phyloP scores from a whole-genome alignment of 192 early-diverging fungal genomes.

The Phlyctochytrium bullatum region DNA sequence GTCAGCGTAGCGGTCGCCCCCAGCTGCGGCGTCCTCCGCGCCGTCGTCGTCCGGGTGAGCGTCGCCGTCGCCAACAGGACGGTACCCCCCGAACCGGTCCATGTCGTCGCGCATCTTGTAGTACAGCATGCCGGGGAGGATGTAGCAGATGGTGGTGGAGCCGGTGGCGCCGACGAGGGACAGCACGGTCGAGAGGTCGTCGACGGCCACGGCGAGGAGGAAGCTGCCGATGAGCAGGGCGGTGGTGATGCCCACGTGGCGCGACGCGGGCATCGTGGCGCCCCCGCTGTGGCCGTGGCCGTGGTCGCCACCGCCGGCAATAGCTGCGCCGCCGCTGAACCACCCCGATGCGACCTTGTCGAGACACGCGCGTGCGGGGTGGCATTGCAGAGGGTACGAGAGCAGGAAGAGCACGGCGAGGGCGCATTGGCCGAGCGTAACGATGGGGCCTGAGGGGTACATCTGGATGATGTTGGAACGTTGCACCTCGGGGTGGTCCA shows the following conservation, averaged over 20 bases:
- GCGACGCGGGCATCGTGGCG: conserved; percentile 14
- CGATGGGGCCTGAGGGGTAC: conserved; percentile 65
- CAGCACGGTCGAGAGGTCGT: conserved; percentile 77
- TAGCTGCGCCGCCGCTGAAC: background rate
- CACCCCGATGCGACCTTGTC: conserved; percentile 73
- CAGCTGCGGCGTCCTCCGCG: background rate
- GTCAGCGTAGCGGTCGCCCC: background rate
- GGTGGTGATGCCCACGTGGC: conserved; percentile 21
- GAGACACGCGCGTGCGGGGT: conserved; percentile 83
- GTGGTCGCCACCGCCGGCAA: no score
- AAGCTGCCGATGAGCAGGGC: conserved; percentile 14
- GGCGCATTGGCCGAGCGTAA: conserved; percentile 83
- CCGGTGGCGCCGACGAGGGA: conserved; percentile 96
- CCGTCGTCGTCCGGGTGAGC: background rate
- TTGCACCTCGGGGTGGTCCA: conserved; percentile 48
- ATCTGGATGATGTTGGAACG: conserved; percentile 76
- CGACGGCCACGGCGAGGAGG: conserved; percentile 47
- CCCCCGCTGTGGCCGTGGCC: conserved; percentile 8
- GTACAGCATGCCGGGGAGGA: conserved; percentile 91
- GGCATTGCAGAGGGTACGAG: conserved; percentile 90
- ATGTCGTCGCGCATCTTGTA: conserved; percentile 60
- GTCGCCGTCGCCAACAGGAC: no score
- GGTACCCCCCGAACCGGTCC: conserved; percentile 7
- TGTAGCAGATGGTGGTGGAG: conserved; percentile 93
- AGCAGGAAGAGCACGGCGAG: conserved; percentile 87